Evolutionary conservation across 352 stramenopile species (phyloP).

Genomic region (Phytopythium sindhum): DNA sequence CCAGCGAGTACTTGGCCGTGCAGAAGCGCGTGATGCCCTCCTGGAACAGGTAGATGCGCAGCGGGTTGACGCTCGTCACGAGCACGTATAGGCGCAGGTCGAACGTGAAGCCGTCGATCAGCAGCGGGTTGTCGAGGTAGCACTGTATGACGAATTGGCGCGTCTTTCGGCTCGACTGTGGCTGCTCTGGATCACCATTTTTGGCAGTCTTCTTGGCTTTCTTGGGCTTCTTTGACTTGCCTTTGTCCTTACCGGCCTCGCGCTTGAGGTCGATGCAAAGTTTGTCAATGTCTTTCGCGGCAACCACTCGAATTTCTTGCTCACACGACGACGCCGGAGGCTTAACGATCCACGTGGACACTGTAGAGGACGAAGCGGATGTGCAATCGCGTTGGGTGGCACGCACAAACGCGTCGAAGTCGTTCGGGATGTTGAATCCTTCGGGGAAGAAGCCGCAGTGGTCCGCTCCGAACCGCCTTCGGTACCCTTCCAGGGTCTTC

Average conservation of each 20-base stretch:
- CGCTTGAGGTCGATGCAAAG: slow-evolving; percentile 4
- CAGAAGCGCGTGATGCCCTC: slow-evolving; percentile 85
- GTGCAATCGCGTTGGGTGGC: slow-evolving; percentile 32
- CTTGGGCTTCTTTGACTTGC: not conserved
- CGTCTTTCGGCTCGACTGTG: slow-evolving; percentile 12
- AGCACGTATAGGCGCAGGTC: slow-evolving; percentile 89
- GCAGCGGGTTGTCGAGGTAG: slow-evolving; percentile 70
- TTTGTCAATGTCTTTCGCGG: slow-evolving; percentile 29
- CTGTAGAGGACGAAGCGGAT: slow-evolving; percentile 7
- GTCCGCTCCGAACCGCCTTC: slow-evolving; percentile 44
- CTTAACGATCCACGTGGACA: slow-evolving; percentile 81
- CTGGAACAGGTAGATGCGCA: slow-evolving; percentile 86
- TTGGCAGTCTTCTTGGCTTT: too few relatives aligned
- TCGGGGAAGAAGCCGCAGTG: slow-evolving; percentile 84
- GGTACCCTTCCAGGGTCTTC: slow-evolving; percentile 62
- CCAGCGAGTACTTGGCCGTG: slow-evolving; percentile 68
- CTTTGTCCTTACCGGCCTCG: slow-evolving; percentile 7
- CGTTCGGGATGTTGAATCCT: slow-evolving; percentile 75
- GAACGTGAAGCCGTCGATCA: slow-evolving; percentile 89
- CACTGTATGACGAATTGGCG: slow-evolving; percentile 69
- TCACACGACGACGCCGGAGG: slow-evolving; percentile 84
- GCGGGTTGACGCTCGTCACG: slow-evolving; percentile 81
- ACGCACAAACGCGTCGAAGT: slow-evolving; percentile 59
- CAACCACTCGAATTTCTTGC: slow-evolving; percentile 79
- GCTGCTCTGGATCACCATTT: not conserved